These are phyloP conservation scores for Russula earlei DNA, from an alignment of 768 basidiomycete genomes.

Conservation along the genomic window DNA sequence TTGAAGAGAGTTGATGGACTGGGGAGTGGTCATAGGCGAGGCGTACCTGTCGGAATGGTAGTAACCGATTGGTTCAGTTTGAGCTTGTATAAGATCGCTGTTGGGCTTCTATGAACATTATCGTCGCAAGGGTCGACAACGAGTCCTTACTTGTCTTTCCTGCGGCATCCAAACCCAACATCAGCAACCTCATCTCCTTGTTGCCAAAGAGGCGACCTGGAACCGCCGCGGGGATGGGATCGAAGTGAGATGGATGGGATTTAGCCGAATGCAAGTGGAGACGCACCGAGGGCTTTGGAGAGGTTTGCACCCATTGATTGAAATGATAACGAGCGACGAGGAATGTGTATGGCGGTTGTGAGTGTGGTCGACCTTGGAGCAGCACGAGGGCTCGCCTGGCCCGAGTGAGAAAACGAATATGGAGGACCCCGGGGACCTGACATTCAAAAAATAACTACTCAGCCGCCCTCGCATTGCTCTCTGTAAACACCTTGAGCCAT, in stretches of 20 bases:
- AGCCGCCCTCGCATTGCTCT: slow-evolving; percentile 34
- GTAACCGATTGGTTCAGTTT: slow-evolving; percentile 98
- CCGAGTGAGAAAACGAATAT: neutral
- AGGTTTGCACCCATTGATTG: slow-evolving; percentile 76
- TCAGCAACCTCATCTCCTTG: slow-evolving; percentile 97
- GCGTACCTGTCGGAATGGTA: slow-evolving; percentile 88
- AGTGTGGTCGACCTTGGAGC: neutral
- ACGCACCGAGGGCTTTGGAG: slow-evolving; percentile 71
- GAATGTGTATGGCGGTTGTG: slow-evolving; percentile 18
- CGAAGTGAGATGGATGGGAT: slow-evolving; percentile 7
- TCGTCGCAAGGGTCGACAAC: neutral
- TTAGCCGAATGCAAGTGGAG: neutral
- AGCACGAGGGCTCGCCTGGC: neutral
- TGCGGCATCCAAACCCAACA: slow-evolving; percentile 95
- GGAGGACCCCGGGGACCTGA: slow-evolving; percentile 1
- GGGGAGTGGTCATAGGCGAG: neutral
- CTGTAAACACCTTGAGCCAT: slow-evolving; percentile 79
- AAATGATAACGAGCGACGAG: slow-evolving; percentile 57
- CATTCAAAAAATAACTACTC: neutral
- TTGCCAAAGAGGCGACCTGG: slow-evolving; percentile 91
- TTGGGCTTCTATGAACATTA: slow-evolving; percentile 9
- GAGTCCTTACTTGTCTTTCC: slow-evolving; percentile 86
- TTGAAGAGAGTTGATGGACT: too few species aligned
- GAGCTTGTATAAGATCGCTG: slow-evolving; percentile 97
- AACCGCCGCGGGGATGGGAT: neutral